These are phyloP conservation scores for Peronosclerospora sorghi DNA, from an alignment of 352 stramenopile genomes.

Conservation along the genomic window DNA sequence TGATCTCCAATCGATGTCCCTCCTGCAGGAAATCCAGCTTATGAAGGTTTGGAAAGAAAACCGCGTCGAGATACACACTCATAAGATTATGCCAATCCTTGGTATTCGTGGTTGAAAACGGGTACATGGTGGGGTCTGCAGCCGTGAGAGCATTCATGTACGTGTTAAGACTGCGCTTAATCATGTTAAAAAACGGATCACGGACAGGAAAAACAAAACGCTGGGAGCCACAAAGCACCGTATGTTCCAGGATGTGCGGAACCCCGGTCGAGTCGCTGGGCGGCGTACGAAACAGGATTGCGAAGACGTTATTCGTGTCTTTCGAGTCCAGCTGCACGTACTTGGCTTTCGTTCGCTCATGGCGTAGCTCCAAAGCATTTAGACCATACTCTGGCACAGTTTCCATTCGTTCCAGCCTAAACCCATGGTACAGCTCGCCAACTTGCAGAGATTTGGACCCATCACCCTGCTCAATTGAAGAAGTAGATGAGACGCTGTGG, in stretches of 20 bases:
- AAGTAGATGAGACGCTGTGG: neutral
- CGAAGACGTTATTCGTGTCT: conserved; percentile 84
- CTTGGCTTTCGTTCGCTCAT: conserved; percentile 53
- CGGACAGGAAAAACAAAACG: conserved; percentile 97
- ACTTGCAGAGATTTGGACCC: conserved; percentile 47
- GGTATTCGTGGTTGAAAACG: conserved; percentile 94
- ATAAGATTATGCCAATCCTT: conserved; percentile 98
- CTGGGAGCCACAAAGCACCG: conserved; percentile 88
- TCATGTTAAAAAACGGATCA: conserved; percentile 98
- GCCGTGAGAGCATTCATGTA: conserved; percentile 99
- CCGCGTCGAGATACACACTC: conserved; percentile 95
- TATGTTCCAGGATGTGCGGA: conserved; percentile 97
- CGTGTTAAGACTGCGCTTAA: conserved; percentile 96
- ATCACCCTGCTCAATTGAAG: conserved; percentile 27
- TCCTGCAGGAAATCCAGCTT: conserved; percentile 72
- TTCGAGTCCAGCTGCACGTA: conserved; percentile 80
- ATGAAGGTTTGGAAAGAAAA: conserved; percentile 90
- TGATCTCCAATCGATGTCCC: conserved; percentile 62
- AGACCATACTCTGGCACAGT: conserved; percentile 76
- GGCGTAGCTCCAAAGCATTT: conserved; percentile 64
- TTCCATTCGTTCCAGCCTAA: conserved; percentile 42
- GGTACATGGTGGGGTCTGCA: conserved; percentile 97
- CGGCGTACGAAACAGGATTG: conserved; percentile 96
- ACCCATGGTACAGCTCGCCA: conserved; percentile 69
- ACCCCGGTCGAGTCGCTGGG: conserved; percentile 92